Evolutionary conservation across 2,329 filamentous ascomycete genomes (phyloP), one percentile per base, ranked within the genome.

Genomic region (Ceratocystis huliohia): DNA sequence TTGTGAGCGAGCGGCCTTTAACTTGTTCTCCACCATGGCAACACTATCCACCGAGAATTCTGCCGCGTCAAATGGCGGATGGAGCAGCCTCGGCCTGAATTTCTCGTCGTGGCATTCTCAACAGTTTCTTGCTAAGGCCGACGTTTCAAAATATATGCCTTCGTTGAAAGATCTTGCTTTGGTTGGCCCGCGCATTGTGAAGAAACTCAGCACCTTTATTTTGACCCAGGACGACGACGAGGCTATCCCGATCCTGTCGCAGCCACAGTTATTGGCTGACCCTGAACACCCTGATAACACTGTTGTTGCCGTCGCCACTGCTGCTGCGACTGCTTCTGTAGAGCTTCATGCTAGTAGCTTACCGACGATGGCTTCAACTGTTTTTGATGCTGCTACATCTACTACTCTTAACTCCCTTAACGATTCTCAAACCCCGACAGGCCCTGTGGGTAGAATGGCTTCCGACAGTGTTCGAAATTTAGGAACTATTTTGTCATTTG

Each of bases 401-500:
- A 20, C 62, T 5, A 41, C 44, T 20, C 44, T 48, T 1, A 73
- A 44, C 44, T 20, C 53, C 20, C 20, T 50, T 20, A 41, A 66
- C 44, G 22, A 41, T 20, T 57, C 61, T 8, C 56, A 59, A 37
- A 13, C 56, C 7, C 56, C 30, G 15, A 7, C 56, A 17, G 74
- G 76, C 28, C 71, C 73, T 44, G 74, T 75, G 66, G 79, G 80
- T 5, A 78, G 78, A 41, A 78, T 86, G 69, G 81, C 83, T 5
- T 74, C 84, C 69, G 84, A 86, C 70, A 77, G 83, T 28, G 78
- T 81, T 1, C 84, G 87, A 73, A 91, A 88, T 56, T 80, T 96
- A 56, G 89, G 90, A 57, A 91, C 89, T 69, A 85, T 97, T 67
- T 92, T 97, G 75, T 88, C 86, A 71, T 99, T 97, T 75, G 81